phyloP scores from a whole-genome alignment of 1,139 yeast species.

The Schwanniomyces etchellsii region DNA sequence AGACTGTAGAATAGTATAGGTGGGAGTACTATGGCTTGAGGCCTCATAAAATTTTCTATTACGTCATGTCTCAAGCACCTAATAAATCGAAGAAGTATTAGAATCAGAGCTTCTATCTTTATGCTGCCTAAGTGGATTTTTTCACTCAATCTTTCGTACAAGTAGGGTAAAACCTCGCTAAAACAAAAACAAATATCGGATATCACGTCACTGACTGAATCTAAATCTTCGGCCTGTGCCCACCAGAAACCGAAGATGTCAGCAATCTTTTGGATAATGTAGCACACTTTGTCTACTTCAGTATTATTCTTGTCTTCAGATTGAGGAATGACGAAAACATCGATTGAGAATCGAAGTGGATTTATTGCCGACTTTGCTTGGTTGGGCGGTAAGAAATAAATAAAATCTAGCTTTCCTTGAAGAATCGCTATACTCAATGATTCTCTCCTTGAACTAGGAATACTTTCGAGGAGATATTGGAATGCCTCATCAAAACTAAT shows the following conservation, averaged over 20 bases:
- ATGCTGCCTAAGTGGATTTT: not conserved
- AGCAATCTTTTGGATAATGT: no score
- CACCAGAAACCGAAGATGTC: no score
- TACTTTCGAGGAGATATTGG: no score
- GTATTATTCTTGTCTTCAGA: constrained; percentile 1
- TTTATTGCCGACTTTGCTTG: no score
- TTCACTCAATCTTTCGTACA: not conserved
- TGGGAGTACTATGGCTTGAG: constrained; percentile 25
- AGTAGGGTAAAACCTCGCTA: not conserved
- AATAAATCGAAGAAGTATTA: constrained; percentile 9
- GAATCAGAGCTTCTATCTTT: constrained; percentile 2
- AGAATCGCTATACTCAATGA: no score
- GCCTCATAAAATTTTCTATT: constrained; percentile 9
- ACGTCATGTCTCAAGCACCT: constrained; percentile 6
- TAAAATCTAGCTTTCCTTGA: no score
- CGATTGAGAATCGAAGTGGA: constrained; percentile 5
- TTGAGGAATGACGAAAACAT: constrained; percentile 5
- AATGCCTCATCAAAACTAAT: no score
- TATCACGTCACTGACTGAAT: no score
- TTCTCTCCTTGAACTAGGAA: no score
- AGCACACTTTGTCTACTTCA: constrained; percentile 3
- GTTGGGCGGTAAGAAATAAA: no score
- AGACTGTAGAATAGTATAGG: constrained; percentile 31
- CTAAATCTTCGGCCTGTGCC: no score
- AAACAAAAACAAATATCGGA: not conserved